A percentile compares a stretch with the other conserved stretches of the same genome.
Evolutionary conservation across 176 grass and related monocot species (phyloP).

Genomic region (Calamus simplicifolius): DNA sequence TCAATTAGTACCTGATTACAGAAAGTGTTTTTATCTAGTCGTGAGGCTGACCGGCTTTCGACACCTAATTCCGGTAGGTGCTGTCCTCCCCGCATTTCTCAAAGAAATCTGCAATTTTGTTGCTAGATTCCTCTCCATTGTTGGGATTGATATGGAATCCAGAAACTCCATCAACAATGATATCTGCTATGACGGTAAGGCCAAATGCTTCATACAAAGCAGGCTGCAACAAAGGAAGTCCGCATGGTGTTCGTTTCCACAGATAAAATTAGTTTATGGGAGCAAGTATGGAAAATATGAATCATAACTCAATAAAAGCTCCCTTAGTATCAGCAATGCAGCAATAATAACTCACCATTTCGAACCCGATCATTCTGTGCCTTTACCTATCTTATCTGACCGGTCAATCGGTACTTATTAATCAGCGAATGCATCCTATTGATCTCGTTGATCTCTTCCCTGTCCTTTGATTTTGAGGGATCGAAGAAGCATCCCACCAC

Average conservation of each 20-base stretch:
- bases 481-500: conserved; percentile 73
- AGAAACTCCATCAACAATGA: conserved; percentile 78
- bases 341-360: conserved; percentile 82
- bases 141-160: conserved; percentile 89
- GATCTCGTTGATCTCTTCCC: conserved; percentile 93
- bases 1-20: no score
- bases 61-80: conserved; percentile 83
- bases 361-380: conserved; percentile 79
- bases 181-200: conserved; percentile 83
- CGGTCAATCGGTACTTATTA: conserved; percentile 63
- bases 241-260: no score
- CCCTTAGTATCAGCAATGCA: conserved; percentile 79
- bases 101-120: conserved; percentile 83
- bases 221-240: conserved; percentile 46
- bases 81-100: conserved; percentile 70
- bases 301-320: conserved; percentile 77
- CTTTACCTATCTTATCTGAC: conserved; percentile 82
- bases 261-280: no score
- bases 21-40: no score
- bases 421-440: conserved; percentile 93
- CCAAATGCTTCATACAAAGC: conserved; percentile 96
- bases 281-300: no score
- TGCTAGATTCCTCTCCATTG: conserved; percentile 55
- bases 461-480: conserved; percentile 78
- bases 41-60: conserved; percentile 28